Base-by-base conservation (phyloP, 495 filamentous ascomycete genomes). In the Penicillium coprophilum region DNA sequence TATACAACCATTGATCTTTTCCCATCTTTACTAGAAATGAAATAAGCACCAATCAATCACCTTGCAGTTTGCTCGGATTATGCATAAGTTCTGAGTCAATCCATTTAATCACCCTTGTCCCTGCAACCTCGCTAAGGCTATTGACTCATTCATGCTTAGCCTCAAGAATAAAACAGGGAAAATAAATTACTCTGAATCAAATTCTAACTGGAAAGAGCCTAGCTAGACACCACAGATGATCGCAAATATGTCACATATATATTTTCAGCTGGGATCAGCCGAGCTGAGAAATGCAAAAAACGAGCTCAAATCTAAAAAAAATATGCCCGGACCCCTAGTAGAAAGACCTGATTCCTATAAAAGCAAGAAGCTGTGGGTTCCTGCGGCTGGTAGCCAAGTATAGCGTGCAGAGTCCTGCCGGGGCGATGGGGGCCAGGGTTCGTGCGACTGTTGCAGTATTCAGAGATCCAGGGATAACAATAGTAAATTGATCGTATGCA, bases 371-470 rank as follows among this genome's bases (percentile, higher is more conserved):
- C 34, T 32, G 28, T 47, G 23, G 43, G 23, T 46, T 46, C 9
- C 7, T 28, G 23, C 27, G 9, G 27, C 45, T 31, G 34, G 34
- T 30, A 17, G 50, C 50, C 43, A 43, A 52, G 50, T 52, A 43
- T 52, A 52, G 36, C 27, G 27, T n/a, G 12, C 34, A 36, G 20
- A 23, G 20, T 36, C 30, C 30, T 6, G 15, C 28, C 32, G 48
- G 23, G 43, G 48, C 7, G 32, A 39, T 51, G 48, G 50, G 38
- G 50, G 50, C 36, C 38, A 41, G 24, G 12, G 50, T 23, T 52
- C 11, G 50, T 43, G 27, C 38, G 17, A 44, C 50, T 3, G 38
- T 52, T 52, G 43, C 50, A 43, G 20, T 23, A 39, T 47, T 7
- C 13, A 32, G 34, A 38, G 6, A 38, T 13, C 13, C 40, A 34